phyloP scores from a whole-genome alignment of 1,284 basidiomycete species.

The Moesziomyces aphidis region DNA sequence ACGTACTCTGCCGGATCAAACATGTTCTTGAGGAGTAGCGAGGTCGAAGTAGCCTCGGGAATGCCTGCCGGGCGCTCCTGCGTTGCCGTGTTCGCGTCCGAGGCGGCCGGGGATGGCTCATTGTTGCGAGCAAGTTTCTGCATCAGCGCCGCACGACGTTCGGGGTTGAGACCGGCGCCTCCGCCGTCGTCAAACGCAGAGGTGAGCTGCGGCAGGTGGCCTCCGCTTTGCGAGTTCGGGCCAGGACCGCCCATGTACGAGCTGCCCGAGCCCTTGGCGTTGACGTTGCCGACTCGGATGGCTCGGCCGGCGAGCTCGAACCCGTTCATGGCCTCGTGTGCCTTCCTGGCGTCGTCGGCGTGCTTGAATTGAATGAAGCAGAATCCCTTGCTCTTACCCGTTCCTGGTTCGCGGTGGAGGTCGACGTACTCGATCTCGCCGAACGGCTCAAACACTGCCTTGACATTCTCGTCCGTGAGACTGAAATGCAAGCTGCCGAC shows the following conservation, averaged over 20 bases:
- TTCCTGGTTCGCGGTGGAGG: constrained; percentile 88
- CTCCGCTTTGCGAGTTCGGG: constrained; percentile 23
- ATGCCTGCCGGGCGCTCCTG: constrained; percentile 74
- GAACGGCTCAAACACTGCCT: constrained; percentile 98
- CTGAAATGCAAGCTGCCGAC: constrained; percentile 97
- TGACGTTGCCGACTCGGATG: constrained; percentile 64
- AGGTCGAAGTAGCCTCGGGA: constrained; percentile 38
- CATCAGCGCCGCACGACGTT: constrained; percentile 62
- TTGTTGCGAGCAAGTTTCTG: constrained; percentile 64
- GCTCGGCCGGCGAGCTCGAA: constrained; percentile 95
- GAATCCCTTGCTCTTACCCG: constrained; percentile 95
- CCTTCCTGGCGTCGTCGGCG: constrained; percentile 91
- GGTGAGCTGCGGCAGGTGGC: constrained; percentile 46
- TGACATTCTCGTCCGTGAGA: constrained; percentile 93
- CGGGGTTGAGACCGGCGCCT: constrained; percentile 60
- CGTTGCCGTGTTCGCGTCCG: constrained; percentile 11
- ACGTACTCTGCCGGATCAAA: constrained; percentile 86
- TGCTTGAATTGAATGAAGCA: constrained; percentile 95
- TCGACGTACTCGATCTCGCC: constrained; percentile 98
- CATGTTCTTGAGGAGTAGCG: constrained; percentile 86
- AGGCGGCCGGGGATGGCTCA: constrained; percentile 16
- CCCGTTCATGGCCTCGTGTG: constrained; percentile 96
- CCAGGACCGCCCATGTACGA: constrained; percentile 11
- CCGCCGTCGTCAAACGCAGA: constrained; percentile 64
- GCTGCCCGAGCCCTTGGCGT: constrained; percentile 47